Base-by-base conservation (phyloP, 1,284 basidiomycete genomes). In the Ustilago sp. region DNA sequence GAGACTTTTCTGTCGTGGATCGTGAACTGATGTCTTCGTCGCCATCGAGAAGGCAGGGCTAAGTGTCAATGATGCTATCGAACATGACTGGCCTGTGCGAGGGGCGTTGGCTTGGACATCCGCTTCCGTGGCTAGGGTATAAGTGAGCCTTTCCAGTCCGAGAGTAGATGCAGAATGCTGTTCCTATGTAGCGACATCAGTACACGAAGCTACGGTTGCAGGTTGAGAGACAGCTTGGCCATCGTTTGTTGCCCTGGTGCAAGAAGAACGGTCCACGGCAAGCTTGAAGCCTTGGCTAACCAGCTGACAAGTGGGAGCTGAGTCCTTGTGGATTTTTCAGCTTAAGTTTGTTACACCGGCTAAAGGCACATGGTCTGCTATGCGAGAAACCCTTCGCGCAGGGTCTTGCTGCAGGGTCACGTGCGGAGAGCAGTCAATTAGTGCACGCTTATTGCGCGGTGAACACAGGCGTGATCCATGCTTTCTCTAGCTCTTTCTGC, bases 361-460 rank as follows among this genome's bases (percentile, higher is more conserved):
- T 12, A 8, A 2, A 8, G 8, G 1, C 8, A 19, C 7, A 19
- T 8, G 23, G 1, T 5, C 1, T 8, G 4, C n/a, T 17, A 8
- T 2, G 3, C 13, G 8, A 28, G 5, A 50, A 39, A 45, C 31
- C 8, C 19, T 34, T 45, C 3, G 32, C 38, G 56, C 64, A 73
- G 70, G 70, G 70, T 73, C 70, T 39, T 54, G 51, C 43, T 74
- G 73, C 73, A 68, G 64, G 31, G 73, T 75, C 73, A 75, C 73
- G 73, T 75, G 73, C 73, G 5, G 45, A 15, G 35, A 65, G 58
- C 60, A 75, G 68, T 75, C 73, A 75, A 66, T 67, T 75, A 75
- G 73, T 70, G 73, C 73, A 55, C 55, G 59, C 58, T 48, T 45
- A 28, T 56, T 51, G 47, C 54, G 48, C 60, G 45, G 39, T 23